phyloP scores from a whole-genome alignment of 495 filamentous ascomycete genomes.

The Entonaema liquescens region DNA sequence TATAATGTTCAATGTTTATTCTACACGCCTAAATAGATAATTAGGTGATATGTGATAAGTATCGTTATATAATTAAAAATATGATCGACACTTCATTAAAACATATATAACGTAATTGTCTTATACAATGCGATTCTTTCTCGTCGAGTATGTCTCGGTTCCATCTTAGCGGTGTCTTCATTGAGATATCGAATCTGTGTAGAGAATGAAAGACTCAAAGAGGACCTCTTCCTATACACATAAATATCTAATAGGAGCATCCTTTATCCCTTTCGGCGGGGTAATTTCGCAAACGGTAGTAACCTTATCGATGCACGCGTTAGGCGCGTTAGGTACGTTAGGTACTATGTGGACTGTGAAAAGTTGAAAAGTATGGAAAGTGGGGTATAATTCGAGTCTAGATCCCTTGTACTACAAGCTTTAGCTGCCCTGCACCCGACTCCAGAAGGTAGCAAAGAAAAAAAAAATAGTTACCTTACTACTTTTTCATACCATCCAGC shows the following conservation, averaged over 20 bases:
- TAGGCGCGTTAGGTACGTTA: background rate
- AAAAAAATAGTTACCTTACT: constrained; percentile 20
- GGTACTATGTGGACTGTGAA: background rate
- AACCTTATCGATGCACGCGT: background rate
- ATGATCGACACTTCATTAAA: too few species aligned
- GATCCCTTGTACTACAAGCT: constrained; percentile 22
- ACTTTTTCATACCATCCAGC: background rate
- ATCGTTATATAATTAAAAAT: too few species aligned
- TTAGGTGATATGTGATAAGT: background rate
- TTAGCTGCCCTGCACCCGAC: constrained; percentile 17
- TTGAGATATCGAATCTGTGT: too few species aligned
- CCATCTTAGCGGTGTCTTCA: too few species aligned
- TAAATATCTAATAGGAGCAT: constrained; percentile 8
- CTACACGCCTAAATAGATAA: too few species aligned
- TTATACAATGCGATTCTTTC: too few species aligned
- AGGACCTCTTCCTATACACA: too few species aligned
- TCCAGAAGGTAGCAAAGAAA: constrained; percentile 21
- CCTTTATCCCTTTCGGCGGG: constrained; percentile 32
- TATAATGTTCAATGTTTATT: background rate
- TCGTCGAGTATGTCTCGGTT: too few species aligned
- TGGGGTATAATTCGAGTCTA: constrained; percentile 20
- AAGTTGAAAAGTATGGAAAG: background rate
- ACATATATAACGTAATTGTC: too few species aligned
- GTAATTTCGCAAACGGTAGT: background rate
- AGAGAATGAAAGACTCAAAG: too few species aligned